Evolutionary conservation across 2,329 filamentous ascomycete genomes (phyloP), one percentile per base, ranked within the genome.

Genomic region (Alternaria atra): DNA sequence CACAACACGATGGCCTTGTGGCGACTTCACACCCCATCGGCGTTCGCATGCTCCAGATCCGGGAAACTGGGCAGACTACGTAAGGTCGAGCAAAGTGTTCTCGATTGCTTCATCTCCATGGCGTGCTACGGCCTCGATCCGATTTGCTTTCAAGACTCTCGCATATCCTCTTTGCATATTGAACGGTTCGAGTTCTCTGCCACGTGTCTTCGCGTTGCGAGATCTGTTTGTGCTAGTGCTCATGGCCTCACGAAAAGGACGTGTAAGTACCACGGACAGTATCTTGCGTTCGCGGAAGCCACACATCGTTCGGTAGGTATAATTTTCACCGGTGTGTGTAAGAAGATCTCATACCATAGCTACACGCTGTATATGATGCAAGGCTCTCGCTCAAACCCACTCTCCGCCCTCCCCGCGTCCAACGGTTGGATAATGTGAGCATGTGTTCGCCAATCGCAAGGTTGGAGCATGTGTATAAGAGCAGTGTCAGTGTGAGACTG

Each of bases 141-240:
- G 70, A 73, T 40, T 37, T 30, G 48, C 15, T 39, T 5, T 23
- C 20, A 20, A 32, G n/a, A 15, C 13, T 9, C n/a, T 20, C 20
- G 34, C 23, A 25, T 6, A 13, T 9, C 9, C 6, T 23, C 27
- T 17, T 37, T 3, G n/a, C 6, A 39, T 30, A 12, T 27, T 7
- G 34, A 40, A 40, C 32, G 0, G 7, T 17, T 15, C 25, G 25
- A 12, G 15, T 10, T 9, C 48, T 32, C 20, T 34, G 39, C 20
- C 25, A 40, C 39, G 48, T 47, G 40, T 17, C 48, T 27, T 46
- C 12, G 7, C 10, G 27, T 48, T 39, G 13, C 48, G 12, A 32
- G 8, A 34, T 15, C 17, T 32, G 55, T 46, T 53, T 58, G 55
- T 23, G 37, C 32, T 53, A 47, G 13, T 46, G n/a, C 15, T 5